Evolutionary conservation across 768 basidiomycete species (phyloP).

Genomic region (Suillus bovinus): DNA sequence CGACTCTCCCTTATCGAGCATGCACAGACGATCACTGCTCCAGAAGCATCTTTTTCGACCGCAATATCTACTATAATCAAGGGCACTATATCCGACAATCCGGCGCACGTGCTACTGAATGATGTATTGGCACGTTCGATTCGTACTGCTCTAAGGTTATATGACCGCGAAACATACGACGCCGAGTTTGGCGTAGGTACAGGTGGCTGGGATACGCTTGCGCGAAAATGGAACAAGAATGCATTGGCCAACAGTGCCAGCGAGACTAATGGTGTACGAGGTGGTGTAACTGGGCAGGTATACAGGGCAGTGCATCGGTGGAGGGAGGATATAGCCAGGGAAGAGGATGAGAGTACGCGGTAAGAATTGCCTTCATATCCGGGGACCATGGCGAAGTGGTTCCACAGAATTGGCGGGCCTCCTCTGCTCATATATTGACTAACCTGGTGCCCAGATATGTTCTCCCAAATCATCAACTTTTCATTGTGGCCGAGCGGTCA

Average conservation of each 20-base stretch:
- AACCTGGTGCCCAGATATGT: constrained; percentile 53
- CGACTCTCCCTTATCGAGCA: constrained; percentile 85
- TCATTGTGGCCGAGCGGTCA: constrained; percentile 68
- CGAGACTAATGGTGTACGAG: constrained; percentile 29
- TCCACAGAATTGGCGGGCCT: not conserved
- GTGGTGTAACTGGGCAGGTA: constrained; percentile 54
- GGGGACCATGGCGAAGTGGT: not conserved
- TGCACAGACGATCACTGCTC: constrained; percentile 36
- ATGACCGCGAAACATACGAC: constrained; percentile 73
- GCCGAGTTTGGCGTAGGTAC: constrained; percentile 58
- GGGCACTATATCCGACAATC: constrained; percentile 19
- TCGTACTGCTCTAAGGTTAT: constrained; percentile 73
- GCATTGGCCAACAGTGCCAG: constrained; percentile 41
- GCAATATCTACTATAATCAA: constrained; percentile 22
- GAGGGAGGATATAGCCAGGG: constrained; percentile 77
- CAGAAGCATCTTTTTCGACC: constrained; percentile 35
- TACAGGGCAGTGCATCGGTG: constrained; percentile 77
- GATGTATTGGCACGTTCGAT: constrained; percentile 72
- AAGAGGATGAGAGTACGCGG: constrained; percentile 86
- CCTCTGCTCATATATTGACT: not conserved
- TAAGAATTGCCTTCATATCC: constrained; percentile 35
- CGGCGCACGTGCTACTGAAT: constrained; percentile 47
- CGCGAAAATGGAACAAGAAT: constrained; percentile 81
- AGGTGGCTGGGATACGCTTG: constrained; percentile 76
- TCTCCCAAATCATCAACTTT: constrained; percentile 72